Percentiles rank a stretch among this genome's conserved stretches.
phyloP scores from a whole-genome alignment of 2,329 filamentous ascomycete species.

The Mycosphaerelloides madeirae region DNA sequence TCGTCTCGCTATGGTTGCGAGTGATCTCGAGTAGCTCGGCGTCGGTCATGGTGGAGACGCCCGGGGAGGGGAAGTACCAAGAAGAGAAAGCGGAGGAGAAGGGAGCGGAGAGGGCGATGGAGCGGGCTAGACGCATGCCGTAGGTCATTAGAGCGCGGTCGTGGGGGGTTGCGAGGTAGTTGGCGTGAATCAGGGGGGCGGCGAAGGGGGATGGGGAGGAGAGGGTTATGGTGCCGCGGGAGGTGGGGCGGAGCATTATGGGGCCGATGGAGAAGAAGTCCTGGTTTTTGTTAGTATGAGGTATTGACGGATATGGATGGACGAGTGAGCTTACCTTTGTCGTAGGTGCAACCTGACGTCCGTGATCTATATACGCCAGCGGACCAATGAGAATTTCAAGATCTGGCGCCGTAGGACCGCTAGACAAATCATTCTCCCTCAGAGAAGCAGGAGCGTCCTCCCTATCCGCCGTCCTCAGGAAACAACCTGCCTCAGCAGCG shows the following conservation, averaged over 20 bases:
- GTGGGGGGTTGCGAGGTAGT: slow-evolving; percentile 39
- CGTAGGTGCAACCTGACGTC: slow-evolving; percentile 17
- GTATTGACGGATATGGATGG: background rate
- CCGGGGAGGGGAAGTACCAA: slow-evolving; percentile 1
- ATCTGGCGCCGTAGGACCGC: slow-evolving; percentile 9
- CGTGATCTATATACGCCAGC: slow-evolving; percentile 15
- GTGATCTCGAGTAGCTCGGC: slow-evolving; percentile 4
- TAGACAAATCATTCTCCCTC: slow-evolving; percentile 8
- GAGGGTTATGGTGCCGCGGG: slow-evolving; percentile 25
- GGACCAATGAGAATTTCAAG: slow-evolving; percentile 15
- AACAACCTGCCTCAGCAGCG: slow-evolving; percentile 10
- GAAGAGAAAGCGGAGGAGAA: background rate
- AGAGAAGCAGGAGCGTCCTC: slow-evolving; percentile 11
- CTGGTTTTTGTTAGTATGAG: slow-evolving; percentile 10
- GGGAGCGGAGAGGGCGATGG: slow-evolving; percentile 5
- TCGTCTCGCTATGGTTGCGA: background rate
- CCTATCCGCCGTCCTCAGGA: slow-evolving; percentile 10
- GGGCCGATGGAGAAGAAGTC: slow-evolving; percentile 37
- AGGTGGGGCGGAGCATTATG: slow-evolving; percentile 37
- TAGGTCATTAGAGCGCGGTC: slow-evolving; percentile 39
- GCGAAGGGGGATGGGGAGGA: slow-evolving; percentile 24
- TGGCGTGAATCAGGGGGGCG: slow-evolving; percentile 39
- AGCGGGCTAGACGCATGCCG: slow-evolving; percentile 32
- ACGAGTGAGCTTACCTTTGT: slow-evolving; percentile 16
- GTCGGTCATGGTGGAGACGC: slow-evolving; percentile 2